Conservation (phyloP, 2,329 filamentous ascomycete species). For the Dothistroma pini region DNA sequence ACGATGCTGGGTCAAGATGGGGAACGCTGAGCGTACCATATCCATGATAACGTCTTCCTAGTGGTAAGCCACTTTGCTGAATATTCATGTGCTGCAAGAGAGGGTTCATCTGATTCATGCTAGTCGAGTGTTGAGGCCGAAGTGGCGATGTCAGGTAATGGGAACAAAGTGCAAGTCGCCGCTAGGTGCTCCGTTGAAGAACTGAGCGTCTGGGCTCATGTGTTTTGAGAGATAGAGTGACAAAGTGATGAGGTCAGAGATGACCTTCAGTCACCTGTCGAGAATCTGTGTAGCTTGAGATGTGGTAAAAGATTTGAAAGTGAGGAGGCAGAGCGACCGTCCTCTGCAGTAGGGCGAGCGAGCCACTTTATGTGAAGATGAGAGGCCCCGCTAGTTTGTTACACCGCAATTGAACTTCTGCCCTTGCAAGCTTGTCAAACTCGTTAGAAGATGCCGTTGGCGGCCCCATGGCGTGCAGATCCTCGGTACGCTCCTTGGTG, state of each 20-base stretch:
- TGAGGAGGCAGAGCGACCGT: neutral
- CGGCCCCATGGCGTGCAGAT: too few species aligned
- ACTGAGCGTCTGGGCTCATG: neutral
- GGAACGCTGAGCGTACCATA: neutral
- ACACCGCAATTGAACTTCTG: neutral
- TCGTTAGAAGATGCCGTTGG: neutral
- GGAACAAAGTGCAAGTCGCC: slow-evolving; percentile 3
- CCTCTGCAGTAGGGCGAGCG: neutral
- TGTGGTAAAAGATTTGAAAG: neutral
- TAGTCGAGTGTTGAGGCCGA: neutral
- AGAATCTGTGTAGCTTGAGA: neutral
- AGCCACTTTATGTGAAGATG: neutral
- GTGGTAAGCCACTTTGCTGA: slow-evolving; percentile 2
- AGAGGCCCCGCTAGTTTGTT: neutral
- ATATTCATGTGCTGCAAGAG: slow-evolving; percentile 3
- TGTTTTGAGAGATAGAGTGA: neutral
- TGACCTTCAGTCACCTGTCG: neutral
- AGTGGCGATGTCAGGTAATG: slow-evolving; percentile 1
- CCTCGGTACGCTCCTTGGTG: too few species aligned
- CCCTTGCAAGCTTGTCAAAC: neutral
- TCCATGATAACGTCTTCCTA: slow-evolving; percentile 6
- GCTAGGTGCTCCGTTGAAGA: slow-evolving; percentile 2
- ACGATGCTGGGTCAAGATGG: neutral
- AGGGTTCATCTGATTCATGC: neutral
- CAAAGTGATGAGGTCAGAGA: slow-evolving; percentile 1